Conservation (phyloP, 2,329 filamentous ascomycete species). For the Sporothrix pallida region DNA sequence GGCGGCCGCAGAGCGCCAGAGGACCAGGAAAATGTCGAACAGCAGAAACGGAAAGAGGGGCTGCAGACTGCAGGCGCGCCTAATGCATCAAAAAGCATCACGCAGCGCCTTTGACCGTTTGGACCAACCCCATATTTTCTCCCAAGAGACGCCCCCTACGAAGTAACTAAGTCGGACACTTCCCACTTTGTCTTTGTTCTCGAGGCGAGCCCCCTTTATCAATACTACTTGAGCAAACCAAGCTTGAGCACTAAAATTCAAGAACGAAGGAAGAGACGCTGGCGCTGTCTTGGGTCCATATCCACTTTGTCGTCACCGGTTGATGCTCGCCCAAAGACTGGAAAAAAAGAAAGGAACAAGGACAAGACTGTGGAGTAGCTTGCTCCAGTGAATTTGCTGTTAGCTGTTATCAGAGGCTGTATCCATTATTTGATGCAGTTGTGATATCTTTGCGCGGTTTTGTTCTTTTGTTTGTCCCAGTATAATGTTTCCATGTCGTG, state of each 20-base stretch:
- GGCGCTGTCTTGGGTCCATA: background rate
- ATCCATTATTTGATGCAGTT: too few species aligned
- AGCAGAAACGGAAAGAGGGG: background rate
- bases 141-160: background rate
- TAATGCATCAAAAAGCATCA: background rate
- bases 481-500: too few species aligned
- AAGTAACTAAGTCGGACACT: too few species aligned
- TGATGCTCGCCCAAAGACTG: slow-evolving; percentile 2
- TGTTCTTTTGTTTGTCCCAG: background rate
- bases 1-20: background rate
- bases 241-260: too few species aligned
- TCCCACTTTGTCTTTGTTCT: background rate
- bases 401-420: too few species aligned
- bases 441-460: too few species aligned
- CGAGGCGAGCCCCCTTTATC: background rate
- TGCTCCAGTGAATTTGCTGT: too few species aligned
- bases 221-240: too few species aligned
- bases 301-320: slow-evolving; percentile 15
- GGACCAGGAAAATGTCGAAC: too few species aligned
- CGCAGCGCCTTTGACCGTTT: background rate
- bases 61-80: background rate
- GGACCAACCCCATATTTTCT: background rate
- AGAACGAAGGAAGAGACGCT: too few species aligned
- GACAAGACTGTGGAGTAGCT: slow-evolving; percentile 4
- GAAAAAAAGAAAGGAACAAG: background rate